phyloP scores from a whole-genome alignment of 805 yeast genomes.

The Candida easanensis region DNA sequence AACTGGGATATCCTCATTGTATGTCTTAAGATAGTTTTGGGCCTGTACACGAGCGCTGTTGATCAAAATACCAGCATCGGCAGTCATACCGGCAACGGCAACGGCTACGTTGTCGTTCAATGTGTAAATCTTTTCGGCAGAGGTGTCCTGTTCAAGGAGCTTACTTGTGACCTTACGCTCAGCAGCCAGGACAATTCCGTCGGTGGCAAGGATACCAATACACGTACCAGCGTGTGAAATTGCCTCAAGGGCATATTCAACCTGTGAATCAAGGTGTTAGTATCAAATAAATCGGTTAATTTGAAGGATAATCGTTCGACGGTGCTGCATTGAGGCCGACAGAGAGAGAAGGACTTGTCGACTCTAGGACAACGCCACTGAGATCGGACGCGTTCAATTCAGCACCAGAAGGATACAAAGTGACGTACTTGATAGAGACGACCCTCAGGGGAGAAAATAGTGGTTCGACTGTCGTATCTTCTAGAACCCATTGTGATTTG shows the following conservation, averaged over 20 bases:
- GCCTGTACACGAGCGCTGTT: constrained; percentile 83
- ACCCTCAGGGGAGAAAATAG: constrained; percentile 98
- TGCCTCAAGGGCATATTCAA: constrained; percentile 96
- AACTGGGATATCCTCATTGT: constrained; percentile 92
- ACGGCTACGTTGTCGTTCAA: constrained; percentile 81
- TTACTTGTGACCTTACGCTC: constrained; percentile 94
- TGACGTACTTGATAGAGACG: constrained; percentile 80
- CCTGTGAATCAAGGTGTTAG: constrained; percentile 35
- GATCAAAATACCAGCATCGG: constrained; percentile 91
- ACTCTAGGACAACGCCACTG: constrained; percentile 1
- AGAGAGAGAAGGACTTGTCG: background rate
- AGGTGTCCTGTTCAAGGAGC: constrained; percentile 87
- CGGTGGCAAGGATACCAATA: constrained; percentile 84
- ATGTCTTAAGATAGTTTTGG: constrained; percentile 79
- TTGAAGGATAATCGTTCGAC: too few relatives aligned
- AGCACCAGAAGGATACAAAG: background rate
- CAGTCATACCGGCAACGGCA: constrained; percentile 97
- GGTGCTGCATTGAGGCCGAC: too few relatives aligned
- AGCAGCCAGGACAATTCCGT: constrained; percentile 93
- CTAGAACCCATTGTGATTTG: constrained; percentile 67
- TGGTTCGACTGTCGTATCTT: constrained; percentile 98
- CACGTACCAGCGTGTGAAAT: constrained; percentile 98
- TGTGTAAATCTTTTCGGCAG: constrained; percentile 88
- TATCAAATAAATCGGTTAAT: background rate
- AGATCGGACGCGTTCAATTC: background rate